phyloP scores from a whole-genome alignment of 2,329 filamentous ascomycete species.

The Talaromyces sp. region DNA sequence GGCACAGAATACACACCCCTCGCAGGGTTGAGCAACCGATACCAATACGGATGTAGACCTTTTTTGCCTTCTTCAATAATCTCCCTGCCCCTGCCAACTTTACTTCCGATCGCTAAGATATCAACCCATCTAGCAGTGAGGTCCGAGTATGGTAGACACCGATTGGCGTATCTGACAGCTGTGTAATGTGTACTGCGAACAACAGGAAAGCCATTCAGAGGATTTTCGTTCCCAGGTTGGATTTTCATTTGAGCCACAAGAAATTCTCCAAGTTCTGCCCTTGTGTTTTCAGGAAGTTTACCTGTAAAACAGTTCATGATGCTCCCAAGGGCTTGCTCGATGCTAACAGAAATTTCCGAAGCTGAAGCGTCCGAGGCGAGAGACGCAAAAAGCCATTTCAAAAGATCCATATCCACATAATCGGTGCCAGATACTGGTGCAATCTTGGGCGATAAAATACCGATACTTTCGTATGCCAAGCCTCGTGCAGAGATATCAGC shows the following conservation, averaged over 20 bases:
- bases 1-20: conserved; percentile 36
- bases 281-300: conserved; percentile 37
- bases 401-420: conserved; percentile 47
- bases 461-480: conserved; percentile 86
- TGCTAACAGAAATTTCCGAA: conserved; percentile 72
- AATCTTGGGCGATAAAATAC: conserved; percentile 58
- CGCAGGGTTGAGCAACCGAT: conserved; percentile 54
- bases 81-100: conserved; percentile 65
- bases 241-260: conserved; percentile 64
- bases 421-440: conserved; percentile 29
- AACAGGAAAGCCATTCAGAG: conserved; percentile 36
- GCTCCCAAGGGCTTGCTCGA: conserved; percentile 81
- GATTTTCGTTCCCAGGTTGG: conserved; percentile 33
- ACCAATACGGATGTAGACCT: conserved; percentile 77
- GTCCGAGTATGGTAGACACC: conserved; percentile 75
- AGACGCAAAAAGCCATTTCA: conserved; percentile 77
- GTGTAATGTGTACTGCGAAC: conserved; percentile 75
- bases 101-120: conserved; percentile 67
- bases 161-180: conserved; percentile 82
- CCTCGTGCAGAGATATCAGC: conserved; percentile 65
- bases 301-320: conserved; percentile 58
- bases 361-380: conserved; percentile 72
- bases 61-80: conserved; percentile 84
- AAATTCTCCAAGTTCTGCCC: conserved; percentile 47
- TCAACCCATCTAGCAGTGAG: conserved; percentile 81